Conservation (phyloP, 768 basidiomycete species). For the Suillus subalutaceus region DNA sequence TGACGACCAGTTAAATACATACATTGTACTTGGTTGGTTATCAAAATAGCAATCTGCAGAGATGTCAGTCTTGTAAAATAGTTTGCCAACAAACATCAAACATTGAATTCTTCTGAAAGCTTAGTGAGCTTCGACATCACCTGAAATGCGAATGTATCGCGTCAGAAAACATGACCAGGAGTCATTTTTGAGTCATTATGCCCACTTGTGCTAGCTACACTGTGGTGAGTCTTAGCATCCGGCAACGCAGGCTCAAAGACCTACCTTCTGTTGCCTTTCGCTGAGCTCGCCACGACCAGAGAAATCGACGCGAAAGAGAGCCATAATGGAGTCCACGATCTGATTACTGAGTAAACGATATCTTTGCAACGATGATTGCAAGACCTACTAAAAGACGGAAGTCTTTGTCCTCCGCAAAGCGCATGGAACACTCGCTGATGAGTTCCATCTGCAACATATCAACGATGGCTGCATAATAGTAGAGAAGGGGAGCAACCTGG, state of each 20-base stretch:
- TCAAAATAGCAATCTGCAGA: conserved; percentile 73
- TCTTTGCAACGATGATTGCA: neutral
- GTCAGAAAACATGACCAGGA: neutral
- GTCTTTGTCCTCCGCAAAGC: conserved; percentile 89
- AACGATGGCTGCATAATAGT: conserved; percentile 12
- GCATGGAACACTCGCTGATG: conserved; percentile 84
- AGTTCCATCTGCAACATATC: conserved; percentile 72
- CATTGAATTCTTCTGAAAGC: conserved; percentile 91
- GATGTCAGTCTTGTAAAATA: conserved; percentile 11
- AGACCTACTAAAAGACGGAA: conserved; percentile 66
- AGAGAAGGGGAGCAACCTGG: conserved; percentile 53
- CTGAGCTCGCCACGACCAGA: conserved; percentile 93
- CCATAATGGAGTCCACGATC: conserved; percentile 98
- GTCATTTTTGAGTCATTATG: conserved; percentile 8
- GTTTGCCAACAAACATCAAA: conserved; percentile 31
- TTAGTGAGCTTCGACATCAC: conserved; percentile 93
- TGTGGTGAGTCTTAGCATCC: conserved; percentile 15
- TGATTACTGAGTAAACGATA: conserved; percentile 34
- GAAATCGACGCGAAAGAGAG: conserved; percentile 91
- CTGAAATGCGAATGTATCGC: conserved; percentile 36
- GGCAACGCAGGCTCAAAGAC: conserved; percentile 6
- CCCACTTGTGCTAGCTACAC: conserved; percentile 78
- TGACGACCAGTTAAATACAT: conserved; percentile 19
- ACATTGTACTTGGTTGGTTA: conserved; percentile 96
- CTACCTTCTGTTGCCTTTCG: conserved; percentile 89